Evolutionary conservation across 1,284 basidiomycete species (phyloP).

Genomic region (Leccinum pallidistipes): DNA sequence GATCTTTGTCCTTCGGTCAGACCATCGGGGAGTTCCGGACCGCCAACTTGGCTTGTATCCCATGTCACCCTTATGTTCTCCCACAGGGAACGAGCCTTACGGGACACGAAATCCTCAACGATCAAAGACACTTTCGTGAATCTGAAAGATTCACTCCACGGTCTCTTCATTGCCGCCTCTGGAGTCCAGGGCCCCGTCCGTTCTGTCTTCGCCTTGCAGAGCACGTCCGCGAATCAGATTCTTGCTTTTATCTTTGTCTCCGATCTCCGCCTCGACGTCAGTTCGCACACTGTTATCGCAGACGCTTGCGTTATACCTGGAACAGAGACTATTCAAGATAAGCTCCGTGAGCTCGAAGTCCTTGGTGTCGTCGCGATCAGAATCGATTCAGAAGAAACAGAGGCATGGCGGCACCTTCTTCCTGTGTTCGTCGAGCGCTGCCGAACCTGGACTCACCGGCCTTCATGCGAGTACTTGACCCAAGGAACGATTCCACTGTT

Average conservation of each 20-base stretch:
- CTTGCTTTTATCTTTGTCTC: conserved; percentile 44
- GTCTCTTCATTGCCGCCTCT: conserved; percentile 30
- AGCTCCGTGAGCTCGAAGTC: conserved; percentile 8
- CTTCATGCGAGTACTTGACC: conserved; percentile 42
- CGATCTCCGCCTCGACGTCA: conserved; percentile 43
- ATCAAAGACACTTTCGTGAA: conserved; percentile 27
- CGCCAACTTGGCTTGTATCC: conserved; percentile 32
- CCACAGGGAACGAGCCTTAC: conserved; percentile 21
- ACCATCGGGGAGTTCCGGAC: conserved; percentile 1
- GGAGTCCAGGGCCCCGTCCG: conserved; percentile 19
- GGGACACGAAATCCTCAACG: conserved; percentile 1
- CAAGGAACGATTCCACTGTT: conserved; percentile 35
- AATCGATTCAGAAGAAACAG: conserved; percentile 31
- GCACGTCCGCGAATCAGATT: conserved; percentile 24
- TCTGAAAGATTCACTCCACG: conserved; percentile 37
- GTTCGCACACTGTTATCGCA: conserved; percentile 44
- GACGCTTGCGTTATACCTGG: conserved; percentile 47
- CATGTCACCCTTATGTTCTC: conserved; percentile 37
- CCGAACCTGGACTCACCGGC: conserved; percentile 49
- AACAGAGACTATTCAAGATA: conserved; percentile 2
- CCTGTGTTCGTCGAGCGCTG: conserved; percentile 52
- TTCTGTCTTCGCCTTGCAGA: conserved; percentile 34
- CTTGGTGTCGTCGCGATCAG: conserved; percentile 15
- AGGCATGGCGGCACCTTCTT: conserved; percentile 48
- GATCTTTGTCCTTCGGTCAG: conserved; percentile 37